A percentile compares a stretch with the other conserved stretches of the same genome.
phyloP scores from a whole-genome alignment of 1,284 basidiomycete species.

The Fistulina hepatica region DNA sequence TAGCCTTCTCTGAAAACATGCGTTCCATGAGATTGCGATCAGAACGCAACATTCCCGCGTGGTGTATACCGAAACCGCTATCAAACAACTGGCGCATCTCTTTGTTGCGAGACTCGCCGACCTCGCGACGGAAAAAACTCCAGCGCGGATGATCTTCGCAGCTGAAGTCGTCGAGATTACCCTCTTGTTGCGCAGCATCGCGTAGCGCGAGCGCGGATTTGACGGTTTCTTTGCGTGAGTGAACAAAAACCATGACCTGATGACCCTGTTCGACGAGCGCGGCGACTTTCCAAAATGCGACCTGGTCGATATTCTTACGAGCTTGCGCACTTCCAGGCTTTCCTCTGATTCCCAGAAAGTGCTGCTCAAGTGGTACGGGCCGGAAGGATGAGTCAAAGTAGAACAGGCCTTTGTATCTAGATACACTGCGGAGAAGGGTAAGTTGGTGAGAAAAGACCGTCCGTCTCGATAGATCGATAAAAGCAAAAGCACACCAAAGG shows the following conservation, averaged over 20 bases:
- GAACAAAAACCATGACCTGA: conserved; percentile 99
- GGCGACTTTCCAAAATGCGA: conserved; percentile 85
- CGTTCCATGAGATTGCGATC: conserved; percentile 95
- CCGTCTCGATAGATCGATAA: neutral
- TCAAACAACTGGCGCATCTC: conserved; percentile 97
- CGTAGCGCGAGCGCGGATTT: conserved; percentile 82
- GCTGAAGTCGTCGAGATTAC: conserved; percentile 66
- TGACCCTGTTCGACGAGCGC: conserved; percentile 81
- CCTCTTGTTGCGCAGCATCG: conserved; percentile 73
- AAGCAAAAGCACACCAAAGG: conserved; percentile 46
- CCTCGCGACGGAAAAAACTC: conserved; percentile 65
- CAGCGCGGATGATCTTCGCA: conserved; percentile 73
- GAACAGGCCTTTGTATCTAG: conserved; percentile 85
- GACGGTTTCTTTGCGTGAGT: conserved; percentile 97
- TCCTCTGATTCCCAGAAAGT: conserved; percentile 94
- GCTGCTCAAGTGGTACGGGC: conserved; percentile 94
- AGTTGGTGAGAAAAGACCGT: conserved; percentile 6
- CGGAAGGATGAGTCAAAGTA: conserved; percentile 98
- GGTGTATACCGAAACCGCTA: conserved; percentile 93
- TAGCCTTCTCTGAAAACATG: conserved; percentile 85
- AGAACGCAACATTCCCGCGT: conserved; percentile 94
- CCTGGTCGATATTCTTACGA: conserved; percentile 83
- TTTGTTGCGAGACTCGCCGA: conserved; percentile 80
- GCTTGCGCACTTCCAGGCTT: conserved; percentile 69
- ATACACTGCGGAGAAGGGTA: conserved; percentile 48